phyloP scores from a whole-genome alignment of 1,284 basidiomycete species.

The Marasmius fiardii region DNA sequence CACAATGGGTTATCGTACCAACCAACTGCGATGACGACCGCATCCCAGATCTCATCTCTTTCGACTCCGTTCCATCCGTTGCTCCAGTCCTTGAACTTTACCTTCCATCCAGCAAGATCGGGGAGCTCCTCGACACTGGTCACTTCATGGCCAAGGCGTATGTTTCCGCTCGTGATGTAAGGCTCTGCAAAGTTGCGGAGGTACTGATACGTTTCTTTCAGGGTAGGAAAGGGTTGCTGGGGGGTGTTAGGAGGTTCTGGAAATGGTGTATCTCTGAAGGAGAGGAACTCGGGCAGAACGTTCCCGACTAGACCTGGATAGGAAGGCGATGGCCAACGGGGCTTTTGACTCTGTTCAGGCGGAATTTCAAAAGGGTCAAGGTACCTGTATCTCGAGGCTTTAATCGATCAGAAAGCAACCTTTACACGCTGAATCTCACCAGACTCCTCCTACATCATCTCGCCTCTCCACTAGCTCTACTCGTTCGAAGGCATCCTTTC shows the following conservation, averaged over 20 bases:
- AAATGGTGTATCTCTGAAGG: constrained; percentile 36
- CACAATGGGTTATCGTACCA: constrained; percentile 43
- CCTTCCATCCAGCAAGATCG: constrained; percentile 34
- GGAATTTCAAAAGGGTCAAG: constrained; percentile 4
- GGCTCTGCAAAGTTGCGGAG: constrained; percentile 35
- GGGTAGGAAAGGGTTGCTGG: constrained; percentile 41
- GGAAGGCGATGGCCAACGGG: constrained; percentile 41
- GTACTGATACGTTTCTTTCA: constrained; percentile 39
- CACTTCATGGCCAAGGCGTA: constrained; percentile 38
- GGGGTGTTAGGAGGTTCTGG: constrained; percentile 24
- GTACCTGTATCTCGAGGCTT: not conserved
- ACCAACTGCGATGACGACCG: constrained; percentile 38
- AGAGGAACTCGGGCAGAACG: constrained; percentile 43
- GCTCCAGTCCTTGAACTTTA: constrained; percentile 35
- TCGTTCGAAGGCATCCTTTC: constrained; percentile 27
- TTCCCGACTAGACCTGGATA: constrained; percentile 46
- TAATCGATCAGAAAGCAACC: constrained; percentile 6
- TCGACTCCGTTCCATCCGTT: constrained; percentile 17
- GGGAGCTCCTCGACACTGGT: constrained; percentile 31
- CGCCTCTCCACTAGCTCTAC: constrained; percentile 41
- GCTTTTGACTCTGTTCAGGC: constrained; percentile 10
- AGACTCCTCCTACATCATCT: constrained; percentile 44
- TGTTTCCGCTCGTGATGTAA: constrained; percentile 27
- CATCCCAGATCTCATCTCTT: constrained; percentile 39
- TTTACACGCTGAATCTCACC: constrained; percentile 26